Base-by-base conservation (phyloP, 306 rosid genomes). In the Purshia tridentata region DNA sequence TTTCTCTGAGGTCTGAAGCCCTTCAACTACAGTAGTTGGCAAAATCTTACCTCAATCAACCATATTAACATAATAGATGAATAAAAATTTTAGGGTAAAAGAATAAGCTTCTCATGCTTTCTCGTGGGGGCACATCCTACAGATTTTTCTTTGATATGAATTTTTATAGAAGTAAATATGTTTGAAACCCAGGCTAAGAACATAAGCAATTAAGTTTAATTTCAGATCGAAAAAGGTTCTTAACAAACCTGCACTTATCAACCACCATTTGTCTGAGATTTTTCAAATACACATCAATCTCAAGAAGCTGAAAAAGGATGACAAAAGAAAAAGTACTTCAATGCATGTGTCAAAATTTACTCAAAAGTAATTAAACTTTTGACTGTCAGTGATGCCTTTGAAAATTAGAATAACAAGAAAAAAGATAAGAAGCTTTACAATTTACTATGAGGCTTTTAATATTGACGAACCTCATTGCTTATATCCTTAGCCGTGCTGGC, bases 181-280 rank as follows among this genome's bases (percentile, higher is more conserved):
- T 23, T 23, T 23, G 35, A 58, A 42, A 70, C 10, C 51, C 53
- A 22, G 20, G 57, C 22, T 51, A 29, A 50, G 42, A 53, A n/a
- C n/a, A 39, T 3, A 52, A 13, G 8, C 41, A 57, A 3, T n/a
- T 37, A 44, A 20, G 45, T 20, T 20, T 42, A 18, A 16, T 5
- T 70, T 6, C 1, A 15, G 15, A 39, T 63, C n/a, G 20, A 54
- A 8, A 12, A 20, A 6, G 45, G 41, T 70, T 45, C 18, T 35
- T 76, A 81, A 61, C 84, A 65, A 66, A 93, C 98, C 97, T 88
- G 97, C 93, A 91, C 81, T 86, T 82, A 75, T 83, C 88, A 73
- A 91, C 88, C 67, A 86, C 88, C 72, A 70, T 70, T 76, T 88
- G 93, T 45, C 89, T 83, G n/a, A 93, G 87, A 57, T 84, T 85